Evolutionary conservation across 2,329 filamentous ascomycete genomes (phyloP).

Genomic region (Colletotrichum sp.): DNA sequence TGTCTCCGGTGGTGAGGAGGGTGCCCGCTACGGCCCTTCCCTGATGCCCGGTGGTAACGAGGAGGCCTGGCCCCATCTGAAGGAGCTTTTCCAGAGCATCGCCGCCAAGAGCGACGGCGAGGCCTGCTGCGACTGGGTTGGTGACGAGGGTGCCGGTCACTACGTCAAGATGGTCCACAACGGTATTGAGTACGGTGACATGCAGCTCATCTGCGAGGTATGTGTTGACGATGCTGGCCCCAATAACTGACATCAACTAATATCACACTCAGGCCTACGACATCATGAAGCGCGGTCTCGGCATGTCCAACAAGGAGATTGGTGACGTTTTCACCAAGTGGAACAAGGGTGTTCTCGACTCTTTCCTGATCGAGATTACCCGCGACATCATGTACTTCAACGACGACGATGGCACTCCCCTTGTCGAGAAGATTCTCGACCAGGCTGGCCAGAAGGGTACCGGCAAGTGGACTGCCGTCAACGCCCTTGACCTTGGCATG

Average conservation of each 20-base stretch:
- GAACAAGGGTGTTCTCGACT: slow-evolving; percentile 99
- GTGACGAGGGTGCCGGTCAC: slow-evolving; percentile 98
- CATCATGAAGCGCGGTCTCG: slow-evolving; percentile 98
- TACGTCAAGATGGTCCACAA: slow-evolving; percentile 99
- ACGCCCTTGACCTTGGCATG: slow-evolving; percentile 97
- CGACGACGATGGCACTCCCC: slow-evolving; percentile 87
- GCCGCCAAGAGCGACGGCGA: slow-evolving; percentile 97
- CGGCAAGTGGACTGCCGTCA: slow-evolving; percentile 99
- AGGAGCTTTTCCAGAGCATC: slow-evolving; percentile 98
- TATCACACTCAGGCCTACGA: slow-evolving; percentile 81
- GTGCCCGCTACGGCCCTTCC: slow-evolving; percentile 95
- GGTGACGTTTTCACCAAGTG: slow-evolving; percentile 92
- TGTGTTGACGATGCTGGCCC: slow-evolving; percentile 26
- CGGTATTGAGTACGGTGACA: slow-evolving; percentile 99
- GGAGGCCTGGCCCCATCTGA: slow-evolving; percentile 97
- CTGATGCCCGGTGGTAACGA: slow-evolving; percentile 99
- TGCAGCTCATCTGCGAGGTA: slow-evolving; percentile 99
- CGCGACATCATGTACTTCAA: slow-evolving; percentile 98
- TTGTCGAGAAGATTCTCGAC: slow-evolving; percentile 99
- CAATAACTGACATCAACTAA: slow-evolving; percentile 18
- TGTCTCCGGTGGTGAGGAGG: slow-evolving; percentile 99
- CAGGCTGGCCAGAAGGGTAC: slow-evolving; percentile 99
- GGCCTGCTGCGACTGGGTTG: slow-evolving; percentile 99
- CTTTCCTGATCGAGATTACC: slow-evolving; percentile 99
- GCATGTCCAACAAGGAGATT: slow-evolving; percentile 90